Conservation (phyloP, 2,329 filamentous ascomycete genomes). For the Fusarium scirpi region DNA sequence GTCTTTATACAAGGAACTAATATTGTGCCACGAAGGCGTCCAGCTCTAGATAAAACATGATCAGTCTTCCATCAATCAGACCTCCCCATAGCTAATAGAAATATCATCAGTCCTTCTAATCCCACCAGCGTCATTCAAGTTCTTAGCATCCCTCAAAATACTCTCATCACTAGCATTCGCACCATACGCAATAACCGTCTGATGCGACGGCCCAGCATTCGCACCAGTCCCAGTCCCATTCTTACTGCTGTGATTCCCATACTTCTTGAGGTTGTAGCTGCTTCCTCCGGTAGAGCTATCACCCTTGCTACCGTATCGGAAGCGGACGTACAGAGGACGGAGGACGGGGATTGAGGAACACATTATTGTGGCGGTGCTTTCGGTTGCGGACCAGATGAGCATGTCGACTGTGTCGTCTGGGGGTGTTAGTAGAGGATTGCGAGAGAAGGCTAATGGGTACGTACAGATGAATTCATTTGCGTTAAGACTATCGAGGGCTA, state of each 20-base stretch:
- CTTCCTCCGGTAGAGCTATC: conserved; percentile 1
- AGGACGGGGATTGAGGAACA: conserved; percentile 30
- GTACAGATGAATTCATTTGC: conserved; percentile 29
- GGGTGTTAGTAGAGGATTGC: not conserved
- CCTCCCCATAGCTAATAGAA: conserved; percentile 13
- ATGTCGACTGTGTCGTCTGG: conserved; percentile 26
- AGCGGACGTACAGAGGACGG: conserved; percentile 25
- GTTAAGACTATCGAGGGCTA: conserved; percentile 20
- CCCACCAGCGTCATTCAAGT: not conserved
- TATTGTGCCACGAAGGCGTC: not conserved
- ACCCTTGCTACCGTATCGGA: conserved; percentile 25
- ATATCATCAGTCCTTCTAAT: conserved; percentile 29
- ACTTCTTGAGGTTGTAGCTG: conserved; percentile 19
- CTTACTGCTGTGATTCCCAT: not conserved
- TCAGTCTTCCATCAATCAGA: not conserved
- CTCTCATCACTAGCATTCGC: conserved; percentile 32
- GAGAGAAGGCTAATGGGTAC: rapidly evolving
- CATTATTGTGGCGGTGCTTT: conserved; percentile 34
- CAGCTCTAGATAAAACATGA: not conserved
- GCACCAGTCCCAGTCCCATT: not conserved
- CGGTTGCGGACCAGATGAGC: conserved; percentile 36
- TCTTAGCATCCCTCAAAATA: conserved; percentile 23
- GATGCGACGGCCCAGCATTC: not conserved
- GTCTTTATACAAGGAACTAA: not conserved
- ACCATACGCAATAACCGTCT: not conserved